These are phyloP conservation scores for Lactifluus subvellereus DNA, from an alignment of 768 basidiomycete species.

Conservation along the genomic window DNA sequence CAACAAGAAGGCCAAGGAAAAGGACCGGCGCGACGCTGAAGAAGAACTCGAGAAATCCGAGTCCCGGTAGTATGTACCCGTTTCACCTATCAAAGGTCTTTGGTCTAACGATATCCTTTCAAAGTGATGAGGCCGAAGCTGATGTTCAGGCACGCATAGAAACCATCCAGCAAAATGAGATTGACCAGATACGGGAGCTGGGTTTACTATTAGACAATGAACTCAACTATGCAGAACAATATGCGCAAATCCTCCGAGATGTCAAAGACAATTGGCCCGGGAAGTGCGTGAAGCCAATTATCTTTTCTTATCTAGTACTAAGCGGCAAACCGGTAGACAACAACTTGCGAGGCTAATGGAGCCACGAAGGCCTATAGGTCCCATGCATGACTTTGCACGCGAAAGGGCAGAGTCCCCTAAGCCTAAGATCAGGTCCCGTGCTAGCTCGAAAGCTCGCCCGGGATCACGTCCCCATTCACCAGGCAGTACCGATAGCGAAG, in stretches of 20 bases:
- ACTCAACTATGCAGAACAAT: slow-evolving; percentile 65
- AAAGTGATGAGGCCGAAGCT: slow-evolving; percentile 80
- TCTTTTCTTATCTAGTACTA: not conserved
- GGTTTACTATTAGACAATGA: slow-evolving; percentile 68
- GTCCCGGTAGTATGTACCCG: slow-evolving; percentile 40
- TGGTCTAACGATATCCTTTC: slow-evolving; percentile 5
- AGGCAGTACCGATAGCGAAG: slow-evolving; percentile 4
- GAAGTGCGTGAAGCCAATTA: slow-evolving; percentile 38
- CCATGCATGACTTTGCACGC: slow-evolving; percentile 21
- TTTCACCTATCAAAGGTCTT: not conserved
- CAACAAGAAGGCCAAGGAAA: slow-evolving; percentile 79
- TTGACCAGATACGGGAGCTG: slow-evolving; percentile 63
- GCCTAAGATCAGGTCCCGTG: slow-evolving; percentile 15
- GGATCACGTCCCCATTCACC: slow-evolving; percentile 12
- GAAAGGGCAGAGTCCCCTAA: slow-evolving; percentile 11
- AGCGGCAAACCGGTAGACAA: slow-evolving; percentile 11
- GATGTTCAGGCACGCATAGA: slow-evolving; percentile 79
- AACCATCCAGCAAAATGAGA: slow-evolving; percentile 74
- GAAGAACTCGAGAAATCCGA: slow-evolving; percentile 73
- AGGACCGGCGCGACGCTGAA: slow-evolving; percentile 66
- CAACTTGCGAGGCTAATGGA: slow-evolving; percentile 15
- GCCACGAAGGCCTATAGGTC: slow-evolving; percentile 15
- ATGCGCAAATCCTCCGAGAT: slow-evolving; percentile 66
- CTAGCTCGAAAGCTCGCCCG: slow-evolving; percentile 12
- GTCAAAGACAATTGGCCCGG: slow-evolving; percentile 62